Base-by-base conservation (phyloP, 306 rosid genomes). In the Citrullus colocynthis region DNA sequence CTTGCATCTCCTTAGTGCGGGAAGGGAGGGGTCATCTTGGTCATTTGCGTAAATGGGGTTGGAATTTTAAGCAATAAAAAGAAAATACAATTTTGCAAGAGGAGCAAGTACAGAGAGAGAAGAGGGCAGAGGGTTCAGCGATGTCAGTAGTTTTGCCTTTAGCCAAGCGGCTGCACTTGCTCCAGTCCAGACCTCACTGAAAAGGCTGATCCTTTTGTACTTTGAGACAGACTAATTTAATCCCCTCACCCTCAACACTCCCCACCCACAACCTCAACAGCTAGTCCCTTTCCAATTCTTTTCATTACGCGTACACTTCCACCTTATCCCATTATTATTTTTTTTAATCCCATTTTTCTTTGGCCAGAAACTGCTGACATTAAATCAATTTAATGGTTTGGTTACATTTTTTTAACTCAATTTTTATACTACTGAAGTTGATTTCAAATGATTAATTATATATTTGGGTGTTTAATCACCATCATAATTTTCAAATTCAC, bases 171-270 rank as follows among this genome's bases (percentile, higher is more conserved):
- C 82, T 80, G 54, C 45, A 65, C 58, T 71, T 71, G 20, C 75
- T 71, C 76, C 74, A 67, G 55, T 41, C 75, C 75, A 67, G 75
- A 32, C 61, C 62, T 73, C 62, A 30, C 83, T 60, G 81, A 80
- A 82, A 69, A 84, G 82, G 79, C 84, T 80, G 84, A 4, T 28
- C 30, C 62, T 15, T 52, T 63, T 77, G 82, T 78, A 72, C 78
- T 62, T 70, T 63, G 45, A 51, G 28, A 42, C 59, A 60, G 80
- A 55, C 79, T 6, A 42, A 20, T 45, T 69, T 69, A 32, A 49
- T 30, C 39, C 77, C 77, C 61, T 20, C 75, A 44, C 17, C 54
- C 74, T 20, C 56, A 20, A 42, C 34, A 13, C 76, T 21, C n/a
- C 74, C 54, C 52, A 41, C 54, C 54, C 74, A n/a, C 52, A 67